phyloP scores from a whole-genome alignment of 2,329 filamentous ascomycete species.

The Sporothrix variecibatus region DNA sequence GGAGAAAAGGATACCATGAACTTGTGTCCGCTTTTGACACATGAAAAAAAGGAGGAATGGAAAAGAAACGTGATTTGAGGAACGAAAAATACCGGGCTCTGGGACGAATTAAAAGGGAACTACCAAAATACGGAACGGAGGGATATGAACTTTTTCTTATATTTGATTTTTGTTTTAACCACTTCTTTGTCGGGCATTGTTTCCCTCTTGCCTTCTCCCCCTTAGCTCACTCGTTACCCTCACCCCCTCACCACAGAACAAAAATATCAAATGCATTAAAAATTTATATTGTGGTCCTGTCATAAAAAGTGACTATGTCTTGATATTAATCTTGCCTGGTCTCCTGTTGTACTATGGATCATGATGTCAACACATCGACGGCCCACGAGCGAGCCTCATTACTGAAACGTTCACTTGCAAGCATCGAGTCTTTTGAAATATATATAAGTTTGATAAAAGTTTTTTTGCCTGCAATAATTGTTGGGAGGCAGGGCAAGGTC shows the following conservation, averaged over 20 bases:
- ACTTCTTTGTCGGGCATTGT: slow-evolving; percentile 15
- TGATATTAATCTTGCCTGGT: neutral
- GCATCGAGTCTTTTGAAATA: too few species aligned
- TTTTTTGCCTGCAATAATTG: slow-evolving; percentile 3
- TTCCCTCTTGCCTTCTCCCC: neutral
- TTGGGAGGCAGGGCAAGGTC: slow-evolving; percentile 10
- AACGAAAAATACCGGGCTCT: neutral
- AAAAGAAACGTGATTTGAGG: slow-evolving; percentile 2
- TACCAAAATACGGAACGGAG: neutral
- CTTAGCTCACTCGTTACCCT: neutral
- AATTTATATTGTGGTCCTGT: neutral
- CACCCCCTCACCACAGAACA: slow-evolving; percentile 6
- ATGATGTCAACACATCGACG: too few species aligned
- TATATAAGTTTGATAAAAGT: neutral
- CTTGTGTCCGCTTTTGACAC: neutral
- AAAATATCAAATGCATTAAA: slow-evolving; percentile 15
- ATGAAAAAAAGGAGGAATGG: neutral
- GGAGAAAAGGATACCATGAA: neutral
- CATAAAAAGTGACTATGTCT: neutral
- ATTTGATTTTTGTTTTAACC: slow-evolving; percentile 4
- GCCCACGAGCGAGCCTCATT: too few species aligned
- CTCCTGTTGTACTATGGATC: too few species aligned
- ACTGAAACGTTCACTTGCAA: too few species aligned
- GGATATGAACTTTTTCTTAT: neutral
- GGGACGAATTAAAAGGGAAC: neutral